Evolutionary conservation across 371 early-diverging fungal species (phyloP).

Genomic region (Funneliformis caledonium): DNA sequence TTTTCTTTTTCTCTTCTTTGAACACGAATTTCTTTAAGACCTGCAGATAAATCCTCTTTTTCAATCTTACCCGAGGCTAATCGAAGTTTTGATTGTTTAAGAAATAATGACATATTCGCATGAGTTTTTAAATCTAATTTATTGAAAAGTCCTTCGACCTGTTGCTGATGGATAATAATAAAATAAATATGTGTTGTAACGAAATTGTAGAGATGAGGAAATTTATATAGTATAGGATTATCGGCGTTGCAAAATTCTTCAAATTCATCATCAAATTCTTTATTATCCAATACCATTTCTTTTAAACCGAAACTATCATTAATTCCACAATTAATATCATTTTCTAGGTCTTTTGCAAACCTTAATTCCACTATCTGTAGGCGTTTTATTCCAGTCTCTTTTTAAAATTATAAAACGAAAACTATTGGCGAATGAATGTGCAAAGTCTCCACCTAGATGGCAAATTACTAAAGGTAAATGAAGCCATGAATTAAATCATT

Average conservation of each 20-base stretch:
- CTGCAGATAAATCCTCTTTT: too few relatives aligned
- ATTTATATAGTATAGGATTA: neutral
- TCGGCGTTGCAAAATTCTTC: neutral
- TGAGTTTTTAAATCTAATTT: constrained; percentile 31
- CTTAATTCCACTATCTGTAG: too few relatives aligned
- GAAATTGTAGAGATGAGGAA: neutral
- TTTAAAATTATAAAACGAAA: neutral
- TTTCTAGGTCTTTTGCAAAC: too few relatives aligned
- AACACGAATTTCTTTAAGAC: neutral
- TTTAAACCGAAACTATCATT: neutral
- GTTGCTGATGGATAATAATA: constrained; percentile 12
- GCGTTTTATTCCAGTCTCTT: neutral
- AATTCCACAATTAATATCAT: too few relatives aligned
- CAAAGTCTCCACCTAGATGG: neutral
- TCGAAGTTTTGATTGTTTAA: neutral
- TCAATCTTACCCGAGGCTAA: neutral
- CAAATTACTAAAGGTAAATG: constrained; percentile 1
- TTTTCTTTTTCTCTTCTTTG: neutral
- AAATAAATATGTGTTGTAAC: neutral
- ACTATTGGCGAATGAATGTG: neutral
- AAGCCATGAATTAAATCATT: neutral
- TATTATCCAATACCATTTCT: too few relatives aligned
- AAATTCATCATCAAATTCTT: neutral
- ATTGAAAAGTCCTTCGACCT: constrained; percentile 22
- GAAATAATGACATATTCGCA: neutral